These are phyloP conservation scores for Daedalea quercina DNA, from an alignment of 768 basidiomycete genomes.

Conservation along the genomic window DNA sequence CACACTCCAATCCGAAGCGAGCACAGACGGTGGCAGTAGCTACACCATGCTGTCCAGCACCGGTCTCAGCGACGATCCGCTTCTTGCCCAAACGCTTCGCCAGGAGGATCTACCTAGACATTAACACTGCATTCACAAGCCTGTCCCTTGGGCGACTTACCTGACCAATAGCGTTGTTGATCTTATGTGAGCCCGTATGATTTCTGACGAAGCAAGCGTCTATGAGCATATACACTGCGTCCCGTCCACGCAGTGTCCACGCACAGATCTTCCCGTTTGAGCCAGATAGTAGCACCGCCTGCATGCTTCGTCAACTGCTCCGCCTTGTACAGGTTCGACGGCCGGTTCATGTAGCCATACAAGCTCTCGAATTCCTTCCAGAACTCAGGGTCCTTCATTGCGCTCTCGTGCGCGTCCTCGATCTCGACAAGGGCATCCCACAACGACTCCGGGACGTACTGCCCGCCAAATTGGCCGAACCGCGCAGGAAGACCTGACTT, in stretches of 20 bases:
- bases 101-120: slow-evolving; percentile 67
- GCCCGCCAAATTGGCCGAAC: slow-evolving; percentile 95
- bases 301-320: slow-evolving; percentile 85
- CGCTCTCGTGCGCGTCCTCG: slow-evolving; percentile 83
- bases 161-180: slow-evolving; percentile 98
- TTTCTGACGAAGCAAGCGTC: slow-evolving; percentile 47
- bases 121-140: slow-evolving; percentile 5
- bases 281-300: slow-evolving; percentile 94
- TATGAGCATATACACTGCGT: slow-evolving; percentile 2
- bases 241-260: slow-evolving; percentile 19
- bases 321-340: slow-evolving; percentile 86
- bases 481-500: slow-evolving; percentile 59
- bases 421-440: slow-evolving; percentile 89
- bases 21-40: slow-evolving; percentile 98
- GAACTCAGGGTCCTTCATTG: slow-evolving; percentile 83
- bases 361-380: slow-evolving; percentile 86
- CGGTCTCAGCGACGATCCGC: slow-evolving; percentile 97
- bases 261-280: slow-evolving; percentile 91
- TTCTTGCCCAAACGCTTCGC: slow-evolving; percentile 93
- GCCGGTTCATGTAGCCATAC: slow-evolving; percentile 93
- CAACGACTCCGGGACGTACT: slow-evolving; percentile 96
- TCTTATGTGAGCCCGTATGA: slow-evolving; percentile 98
- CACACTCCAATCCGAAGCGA: slow-evolving; percentile 89
- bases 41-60: slow-evolving; percentile 98
- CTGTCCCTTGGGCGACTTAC: slow-evolving; percentile 32